phyloP scores from a whole-genome alignment of 1,284 basidiomycete genomes.

The Cutaneotrichosporon sp. region DNA sequence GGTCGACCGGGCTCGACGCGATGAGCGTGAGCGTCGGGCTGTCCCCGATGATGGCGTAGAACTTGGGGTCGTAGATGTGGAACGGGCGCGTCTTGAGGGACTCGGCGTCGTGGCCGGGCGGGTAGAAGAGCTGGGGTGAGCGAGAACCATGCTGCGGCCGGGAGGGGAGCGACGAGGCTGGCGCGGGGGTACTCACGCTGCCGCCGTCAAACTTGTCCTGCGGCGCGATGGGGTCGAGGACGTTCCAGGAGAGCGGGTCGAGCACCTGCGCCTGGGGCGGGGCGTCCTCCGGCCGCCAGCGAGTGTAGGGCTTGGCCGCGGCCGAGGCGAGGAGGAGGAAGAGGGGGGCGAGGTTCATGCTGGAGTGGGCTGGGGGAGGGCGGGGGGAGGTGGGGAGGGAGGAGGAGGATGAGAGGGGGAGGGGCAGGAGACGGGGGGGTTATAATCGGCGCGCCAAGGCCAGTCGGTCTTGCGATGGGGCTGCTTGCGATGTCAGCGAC shows the following conservation, averaged over 20 bases:
- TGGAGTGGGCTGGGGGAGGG: neutral
- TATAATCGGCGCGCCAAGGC: too few species aligned
- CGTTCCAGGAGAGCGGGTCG: slow-evolving; percentile 34
- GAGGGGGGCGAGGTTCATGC: neutral
- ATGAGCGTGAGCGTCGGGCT: slow-evolving; percentile 63
- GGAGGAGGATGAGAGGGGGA: neutral
- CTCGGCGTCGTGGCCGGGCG: slow-evolving; percentile 34
- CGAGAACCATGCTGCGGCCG: too few species aligned
- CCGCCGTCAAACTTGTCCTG: slow-evolving; percentile 30
- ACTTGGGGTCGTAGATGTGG: slow-evolving; percentile 66
- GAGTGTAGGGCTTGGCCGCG: neutral
- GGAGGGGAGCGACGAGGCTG: too few species aligned
- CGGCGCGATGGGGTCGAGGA: slow-evolving; percentile 33
- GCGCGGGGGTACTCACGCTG: slow-evolving; percentile 28
- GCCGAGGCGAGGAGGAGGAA: neutral
- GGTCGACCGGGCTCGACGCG: slow-evolving; percentile 58
- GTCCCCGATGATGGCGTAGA: slow-evolving; percentile 63
- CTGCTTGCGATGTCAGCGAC: too few species aligned
- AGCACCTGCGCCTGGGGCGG: slow-evolving; percentile 42
- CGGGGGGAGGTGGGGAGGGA: neutral
- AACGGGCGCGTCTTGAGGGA: slow-evolving; percentile 55
- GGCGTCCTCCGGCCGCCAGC: slow-evolving; percentile 16
- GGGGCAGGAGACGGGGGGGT: too few species aligned
- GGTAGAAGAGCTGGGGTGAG: slow-evolving; percentile 39
- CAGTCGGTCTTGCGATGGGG: too few species aligned